Evolutionary conservation across 495 filamentous ascomycete genomes (phyloP).

Genomic region (Penicillium longicatenatum): DNA sequence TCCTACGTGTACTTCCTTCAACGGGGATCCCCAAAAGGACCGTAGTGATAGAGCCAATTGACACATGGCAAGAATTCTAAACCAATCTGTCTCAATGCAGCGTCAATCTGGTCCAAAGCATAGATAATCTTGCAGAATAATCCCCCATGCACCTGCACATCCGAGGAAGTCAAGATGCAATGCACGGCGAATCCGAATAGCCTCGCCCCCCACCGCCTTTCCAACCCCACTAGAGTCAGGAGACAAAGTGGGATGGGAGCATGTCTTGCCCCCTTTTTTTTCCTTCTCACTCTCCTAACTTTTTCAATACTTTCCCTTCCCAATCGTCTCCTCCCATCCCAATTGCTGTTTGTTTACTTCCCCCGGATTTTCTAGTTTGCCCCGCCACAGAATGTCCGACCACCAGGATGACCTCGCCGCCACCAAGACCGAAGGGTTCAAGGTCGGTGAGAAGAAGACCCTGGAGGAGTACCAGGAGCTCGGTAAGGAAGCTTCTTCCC

Average conservation of each 20-base stretch:
- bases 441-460: slow-evolving; percentile 97
- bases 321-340: slow-evolving; percentile 1
- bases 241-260: slow-evolving; percentile 17
- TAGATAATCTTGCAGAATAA: not conserved
- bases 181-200: slow-evolving; percentile 25
- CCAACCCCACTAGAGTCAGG: slow-evolving; percentile 47
- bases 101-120: not conserved
- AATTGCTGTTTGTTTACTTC: slow-evolving; percentile 8
- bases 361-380: slow-evolving; percentile 2
- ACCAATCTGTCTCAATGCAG: not conserved
- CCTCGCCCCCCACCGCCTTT: slow-evolving; percentile 46
- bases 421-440: slow-evolving; percentile 90
- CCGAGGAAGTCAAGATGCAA: not conserved
- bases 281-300: too few species aligned
- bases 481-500: slow-evolving; percentile 59
- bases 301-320: not conserved
- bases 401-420: slow-evolving; percentile 79
- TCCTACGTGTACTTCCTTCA: not conserved
- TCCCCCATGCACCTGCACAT: not conserved
- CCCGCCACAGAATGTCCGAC: slow-evolving; percentile 61
- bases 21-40: not conserved
- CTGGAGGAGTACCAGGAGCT: slow-evolving; percentile 88
- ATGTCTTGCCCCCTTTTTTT: slow-evolving; percentile 10
- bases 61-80: not conserved
- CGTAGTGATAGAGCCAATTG: not conserved